Conservation (phyloP, 306 rosid genomes). For the Erythrophleum fordii region DNA sequence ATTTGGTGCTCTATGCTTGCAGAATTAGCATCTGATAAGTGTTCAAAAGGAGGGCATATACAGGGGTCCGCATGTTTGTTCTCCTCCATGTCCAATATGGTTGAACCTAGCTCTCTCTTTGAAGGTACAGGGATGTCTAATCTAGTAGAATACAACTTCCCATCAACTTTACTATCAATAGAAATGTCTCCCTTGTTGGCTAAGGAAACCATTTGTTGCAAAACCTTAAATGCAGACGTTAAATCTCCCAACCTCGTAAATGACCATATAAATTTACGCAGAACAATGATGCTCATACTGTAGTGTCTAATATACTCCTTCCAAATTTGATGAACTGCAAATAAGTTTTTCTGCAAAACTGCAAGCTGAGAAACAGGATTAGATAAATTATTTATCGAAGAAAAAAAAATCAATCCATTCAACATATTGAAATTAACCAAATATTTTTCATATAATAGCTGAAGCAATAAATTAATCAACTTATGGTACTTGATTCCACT, state of each 20-base stretch:
- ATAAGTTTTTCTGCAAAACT: conserved; percentile 73
- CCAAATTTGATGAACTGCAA: conserved; percentile 76
- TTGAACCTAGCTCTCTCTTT: conserved; percentile 44
- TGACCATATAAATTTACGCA: conserved; percentile 63
- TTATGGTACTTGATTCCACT: conserved; percentile 15
- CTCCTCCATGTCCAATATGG: conserved; percentile 46
- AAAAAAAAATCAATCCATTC: not conserved
- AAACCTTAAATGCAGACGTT: conserved; percentile 53
- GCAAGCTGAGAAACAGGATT: conserved; percentile 72
- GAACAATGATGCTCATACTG: conserved; percentile 52
- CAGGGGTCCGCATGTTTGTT: conserved; percentile 44
- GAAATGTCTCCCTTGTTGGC: conserved; percentile 46
- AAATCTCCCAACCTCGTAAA: conserved; percentile 59
- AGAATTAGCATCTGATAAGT: conserved; percentile 36
- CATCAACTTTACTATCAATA: conserved; percentile 39
- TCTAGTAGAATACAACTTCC: conserved; percentile 57
- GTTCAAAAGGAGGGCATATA: conserved; percentile 29
- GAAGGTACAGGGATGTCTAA: conserved; percentile 79
- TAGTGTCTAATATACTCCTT: conserved; percentile 61
- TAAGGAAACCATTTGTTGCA: conserved; percentile 74
- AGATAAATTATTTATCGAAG: conserved; percentile 33
- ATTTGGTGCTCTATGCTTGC: conserved; percentile 36
- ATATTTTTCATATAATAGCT: conserved; percentile 4
- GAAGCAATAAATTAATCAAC: conserved; percentile 19
- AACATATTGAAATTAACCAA: conserved; percentile 10